phyloP scores from a whole-genome alignment of 441 rosid species.

The Theobroma grandiflorum region DNA sequence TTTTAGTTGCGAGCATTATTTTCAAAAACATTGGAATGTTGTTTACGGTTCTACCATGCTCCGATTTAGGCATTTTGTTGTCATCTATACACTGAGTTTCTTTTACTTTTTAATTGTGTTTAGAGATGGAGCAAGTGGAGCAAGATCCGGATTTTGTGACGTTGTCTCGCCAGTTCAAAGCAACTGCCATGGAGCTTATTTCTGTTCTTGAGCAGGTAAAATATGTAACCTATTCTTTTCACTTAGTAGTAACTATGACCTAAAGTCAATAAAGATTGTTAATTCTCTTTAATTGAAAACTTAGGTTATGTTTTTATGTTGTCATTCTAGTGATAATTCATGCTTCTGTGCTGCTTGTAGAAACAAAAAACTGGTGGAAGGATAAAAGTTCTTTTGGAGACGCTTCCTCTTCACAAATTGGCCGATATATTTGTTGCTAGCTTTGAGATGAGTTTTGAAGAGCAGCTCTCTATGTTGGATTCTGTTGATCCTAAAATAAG shows the following conservation, averaged over 20 bases:
- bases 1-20: constrained; percentile 8
- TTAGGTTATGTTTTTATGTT: background rate
- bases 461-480: constrained; percentile 94
- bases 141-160: constrained; percentile 87
- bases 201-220: constrained; percentile 94
- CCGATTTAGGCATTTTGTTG: constrained; percentile 13
- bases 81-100: constrained; percentile 36
- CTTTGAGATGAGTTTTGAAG: constrained; percentile 98
- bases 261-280: background rate
- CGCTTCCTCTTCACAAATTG: constrained; percentile 93
- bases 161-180: constrained; percentile 91
- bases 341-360: constrained; percentile 45
- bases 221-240: background rate
- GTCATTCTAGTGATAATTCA: constrained; percentile 22
- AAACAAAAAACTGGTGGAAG: constrained; percentile 96
- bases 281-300: constrained; percentile 18
- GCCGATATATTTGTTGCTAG: constrained; percentile 99
- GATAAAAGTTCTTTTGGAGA: constrained; percentile 96
- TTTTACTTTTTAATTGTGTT: constrained; percentile 37
- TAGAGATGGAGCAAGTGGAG: constrained; percentile 94
- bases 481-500: constrained; percentile 93
- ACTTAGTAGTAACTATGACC: constrained; percentile 6
- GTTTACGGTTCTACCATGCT: constrained; percentile 10
- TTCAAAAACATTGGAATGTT: background rate
- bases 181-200: constrained; percentile 94